Conservation (phyloP, 1,284 basidiomycete species). For the Ganoderma sinense region DNA sequence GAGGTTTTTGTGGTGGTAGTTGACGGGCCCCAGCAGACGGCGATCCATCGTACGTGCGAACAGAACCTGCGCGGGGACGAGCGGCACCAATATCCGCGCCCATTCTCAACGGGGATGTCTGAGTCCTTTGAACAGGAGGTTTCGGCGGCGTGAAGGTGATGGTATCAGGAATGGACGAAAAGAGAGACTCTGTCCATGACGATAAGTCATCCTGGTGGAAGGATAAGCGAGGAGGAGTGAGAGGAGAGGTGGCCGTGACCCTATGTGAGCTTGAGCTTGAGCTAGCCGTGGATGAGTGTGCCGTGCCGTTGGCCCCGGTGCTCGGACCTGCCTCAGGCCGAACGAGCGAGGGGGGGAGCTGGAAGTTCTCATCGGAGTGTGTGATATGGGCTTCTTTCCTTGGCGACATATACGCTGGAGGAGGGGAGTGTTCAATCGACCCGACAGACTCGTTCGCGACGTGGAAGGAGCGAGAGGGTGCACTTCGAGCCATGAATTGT, state of each 20-base stretch:
- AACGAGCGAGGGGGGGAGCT: slow-evolving; percentile 28
- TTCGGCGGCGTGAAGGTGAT: slow-evolving; percentile 25
- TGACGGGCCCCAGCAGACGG: slow-evolving; percentile 20
- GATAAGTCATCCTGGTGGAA: slow-evolving; percentile 41
- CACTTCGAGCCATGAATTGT: slow-evolving; percentile 35
- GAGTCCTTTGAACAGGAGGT: slow-evolving; percentile 15
- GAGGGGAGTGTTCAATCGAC: slow-evolving; percentile 37
- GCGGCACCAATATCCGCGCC: slow-evolving; percentile 1
- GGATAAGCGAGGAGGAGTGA: slow-evolving; percentile 38
- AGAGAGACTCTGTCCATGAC: slow-evolving; percentile 40
- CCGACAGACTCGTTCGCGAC: slow-evolving; percentile 40
- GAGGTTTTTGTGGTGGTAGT: slow-evolving; percentile 37
- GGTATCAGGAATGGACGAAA: slow-evolving; percentile 38
- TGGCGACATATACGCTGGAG: slow-evolving; percentile 40
- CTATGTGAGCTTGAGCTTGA: slow-evolving; percentile 17
- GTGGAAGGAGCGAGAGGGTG: slow-evolving; percentile 37
- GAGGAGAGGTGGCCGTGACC: slow-evolving; percentile 20
- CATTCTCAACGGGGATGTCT: slow-evolving; percentile 2
- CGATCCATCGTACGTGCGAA: slow-evolving; percentile 18
- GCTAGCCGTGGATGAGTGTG: slow-evolving; percentile 20
- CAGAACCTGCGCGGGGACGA: slow-evolving; percentile 22
- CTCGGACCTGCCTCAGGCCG: slow-evolving; percentile 11
- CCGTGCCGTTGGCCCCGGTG: slow-evolving; percentile 8
- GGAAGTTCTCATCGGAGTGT: slow-evolving; percentile 30
- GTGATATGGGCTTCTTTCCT: slow-evolving; percentile 30